Percentiles rank a stretch among this genome's conserved stretches.
These are phyloP conservation scores for Petasospora fabianii DNA, from an alignment of 1,139 yeast genomes.

Conservation along the genomic window DNA sequence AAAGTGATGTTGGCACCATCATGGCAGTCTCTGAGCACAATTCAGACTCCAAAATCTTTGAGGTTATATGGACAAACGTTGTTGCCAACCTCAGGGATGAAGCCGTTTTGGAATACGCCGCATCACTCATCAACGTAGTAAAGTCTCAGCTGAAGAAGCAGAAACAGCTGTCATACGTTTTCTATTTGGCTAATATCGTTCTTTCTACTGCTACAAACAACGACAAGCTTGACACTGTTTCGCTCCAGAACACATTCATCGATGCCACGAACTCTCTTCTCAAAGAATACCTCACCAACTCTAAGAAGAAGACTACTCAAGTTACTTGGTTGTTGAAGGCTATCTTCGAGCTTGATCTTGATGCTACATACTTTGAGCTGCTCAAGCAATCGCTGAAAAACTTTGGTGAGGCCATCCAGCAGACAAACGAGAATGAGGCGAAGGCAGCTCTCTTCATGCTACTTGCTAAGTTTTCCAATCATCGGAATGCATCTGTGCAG, in stretches of 20 bases:
- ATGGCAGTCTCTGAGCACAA: constrained; percentile 26
- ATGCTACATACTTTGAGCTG: constrained; percentile 6
- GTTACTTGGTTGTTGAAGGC: constrained; percentile 23
- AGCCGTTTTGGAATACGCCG: constrained; percentile 22
- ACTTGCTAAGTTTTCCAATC: constrained; percentile 25
- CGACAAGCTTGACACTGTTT: neutral
- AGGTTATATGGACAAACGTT: constrained; percentile 34
- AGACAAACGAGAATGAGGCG: constrained; percentile 11
- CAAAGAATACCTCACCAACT: constrained; percentile 1
- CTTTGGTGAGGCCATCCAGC: constrained; percentile 15
- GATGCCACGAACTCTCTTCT: constrained; percentile 12
- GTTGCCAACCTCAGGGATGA: constrained; percentile 29
- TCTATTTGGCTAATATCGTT: constrained; percentile 26
- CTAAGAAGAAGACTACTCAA: neutral
- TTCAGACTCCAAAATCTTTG: constrained; percentile 26
- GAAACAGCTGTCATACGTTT: constrained; percentile 16
- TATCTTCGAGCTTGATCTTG: constrained; percentile 16
- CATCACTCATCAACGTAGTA: constrained; percentile 19
- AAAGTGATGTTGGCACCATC: constrained; percentile 36
- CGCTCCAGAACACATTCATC: constrained; percentile 12
- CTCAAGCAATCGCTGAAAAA: constrained; percentile 11
- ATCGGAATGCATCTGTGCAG: constrained; percentile 12
- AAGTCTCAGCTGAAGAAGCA: constrained; percentile 7
- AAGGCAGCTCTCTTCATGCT: constrained; percentile 32
- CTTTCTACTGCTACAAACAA: constrained; percentile 9